phyloP scores from a whole-genome alignment of 2,329 filamentous ascomycete genomes.

The Xylariomycetidae sp. region DNA sequence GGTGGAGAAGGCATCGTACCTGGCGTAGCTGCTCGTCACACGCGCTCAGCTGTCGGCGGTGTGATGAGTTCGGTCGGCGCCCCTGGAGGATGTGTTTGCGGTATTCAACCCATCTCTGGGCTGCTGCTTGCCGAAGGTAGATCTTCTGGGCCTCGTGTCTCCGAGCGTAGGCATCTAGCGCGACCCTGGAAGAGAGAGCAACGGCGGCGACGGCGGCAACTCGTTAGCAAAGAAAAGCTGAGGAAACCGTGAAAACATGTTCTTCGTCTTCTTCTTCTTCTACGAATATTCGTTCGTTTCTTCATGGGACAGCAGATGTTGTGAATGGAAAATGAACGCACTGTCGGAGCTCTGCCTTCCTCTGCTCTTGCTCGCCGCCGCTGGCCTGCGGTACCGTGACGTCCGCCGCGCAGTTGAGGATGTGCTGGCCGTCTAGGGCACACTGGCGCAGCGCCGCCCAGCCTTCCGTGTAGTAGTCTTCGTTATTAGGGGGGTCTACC shows the following conservation, averaged over 20 bases:
- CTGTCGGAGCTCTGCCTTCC: conserved; percentile 60
- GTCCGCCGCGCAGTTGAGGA: conserved; percentile 60
- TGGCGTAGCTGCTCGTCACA: conserved; percentile 53
- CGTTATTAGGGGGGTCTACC: conserved; percentile 47
- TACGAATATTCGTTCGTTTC: no score
- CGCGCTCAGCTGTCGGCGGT: conserved; percentile 45
- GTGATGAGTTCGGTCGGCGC: conserved; percentile 40
- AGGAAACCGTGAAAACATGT: no score
- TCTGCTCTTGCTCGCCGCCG: conserved; percentile 55
- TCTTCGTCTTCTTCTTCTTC: no score
- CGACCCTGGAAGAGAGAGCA: no score
- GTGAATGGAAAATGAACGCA: conserved; percentile 30
- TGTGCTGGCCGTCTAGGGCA: conserved; percentile 57
- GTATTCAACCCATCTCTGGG: conserved; percentile 54
- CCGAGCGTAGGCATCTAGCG: conserved; percentile 56
- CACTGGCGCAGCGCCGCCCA: conserved; percentile 60
- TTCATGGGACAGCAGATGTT: neutral
- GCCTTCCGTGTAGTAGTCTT: conserved; percentile 60
- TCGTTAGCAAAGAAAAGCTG: no score
- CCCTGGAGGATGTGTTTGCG: conserved; percentile 51
- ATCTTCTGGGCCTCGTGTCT: conserved; percentile 63
- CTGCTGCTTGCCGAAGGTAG: conserved; percentile 55
- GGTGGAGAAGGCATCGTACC: conserved; percentile 35
- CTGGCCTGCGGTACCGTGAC: conserved; percentile 49
- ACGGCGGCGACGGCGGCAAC: no score